Percentiles rank a stretch among this genome's conserved stretches.
Evolutionary conservation across 495 filamentous ascomycete species (phyloP).

Genomic region (Chaetomium tenue): DNA sequence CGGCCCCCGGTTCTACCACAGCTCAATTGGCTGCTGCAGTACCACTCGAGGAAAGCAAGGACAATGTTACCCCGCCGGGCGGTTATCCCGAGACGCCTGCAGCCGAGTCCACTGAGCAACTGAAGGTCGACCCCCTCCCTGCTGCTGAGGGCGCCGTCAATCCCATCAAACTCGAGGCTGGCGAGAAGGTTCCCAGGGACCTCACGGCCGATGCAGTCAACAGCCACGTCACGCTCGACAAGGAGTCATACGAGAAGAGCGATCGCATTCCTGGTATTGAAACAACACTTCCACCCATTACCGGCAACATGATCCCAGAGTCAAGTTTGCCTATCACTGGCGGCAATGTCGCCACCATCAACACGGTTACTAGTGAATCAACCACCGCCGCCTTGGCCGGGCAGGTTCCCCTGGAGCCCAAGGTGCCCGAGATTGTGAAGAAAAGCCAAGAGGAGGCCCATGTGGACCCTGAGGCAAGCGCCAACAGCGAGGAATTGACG

Average conservation of each 20-base stretch:
- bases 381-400: slow-evolving; percentile 60
- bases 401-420: slow-evolving; percentile 63
- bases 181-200: slow-evolving; percentile 69
- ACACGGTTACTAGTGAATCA: slow-evolving; percentile 64
- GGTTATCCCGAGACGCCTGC: slow-evolving; percentile 73
- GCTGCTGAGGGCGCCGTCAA: slow-evolving; percentile 76
- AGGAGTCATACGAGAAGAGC: slow-evolving; percentile 79
- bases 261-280: slow-evolving; percentile 56
- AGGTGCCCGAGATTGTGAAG: slow-evolving; percentile 64
- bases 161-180: slow-evolving; percentile 73
- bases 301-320: slow-evolving; percentile 73
- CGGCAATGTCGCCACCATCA: slow-evolving; percentile 55
- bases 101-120: slow-evolving; percentile 47
- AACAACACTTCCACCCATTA: slow-evolving; percentile 60
- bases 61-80: neutral
- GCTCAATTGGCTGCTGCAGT: slow-evolving; percentile 38
- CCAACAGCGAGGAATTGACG: slow-evolving; percentile 52
- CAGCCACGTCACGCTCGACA: slow-evolving; percentile 68
- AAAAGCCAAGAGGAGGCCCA: slow-evolving; percentile 64
- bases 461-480: slow-evolving; percentile 59
- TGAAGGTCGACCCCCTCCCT: slow-evolving; percentile 72
- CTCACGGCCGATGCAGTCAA: slow-evolving; percentile 55
- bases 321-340: slow-evolving; percentile 73
- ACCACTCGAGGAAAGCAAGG: slow-evolving; percentile 28
- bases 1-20: slow-evolving; percentile 38